Evolutionary conservation across 2,329 filamentous ascomycete genomes (phyloP).

Genomic region (Septoria petroselini): DNA sequence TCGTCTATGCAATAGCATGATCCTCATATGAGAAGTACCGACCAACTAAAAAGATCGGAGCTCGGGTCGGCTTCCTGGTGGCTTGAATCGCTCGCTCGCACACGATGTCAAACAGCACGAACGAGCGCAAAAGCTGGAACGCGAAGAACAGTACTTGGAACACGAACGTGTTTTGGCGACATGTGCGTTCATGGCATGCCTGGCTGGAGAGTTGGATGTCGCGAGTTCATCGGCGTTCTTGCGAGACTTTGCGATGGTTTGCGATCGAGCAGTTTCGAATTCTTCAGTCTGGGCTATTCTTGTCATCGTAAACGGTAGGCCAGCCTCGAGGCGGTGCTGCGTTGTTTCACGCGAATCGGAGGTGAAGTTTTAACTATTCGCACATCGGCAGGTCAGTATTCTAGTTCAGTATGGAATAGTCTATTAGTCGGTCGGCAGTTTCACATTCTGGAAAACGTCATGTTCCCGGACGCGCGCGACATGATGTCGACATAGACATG

Average conservation of each 20-base stretch:
- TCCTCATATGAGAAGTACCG: slow-evolving; percentile 16
- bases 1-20: slow-evolving; percentile 18
- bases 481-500: background rate
- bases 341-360: slow-evolving; percentile 7
- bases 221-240: background rate
- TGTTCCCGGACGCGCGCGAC: background rate
- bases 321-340: slow-evolving; percentile 11
- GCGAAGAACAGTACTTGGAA: too few species aligned
- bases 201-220: background rate
- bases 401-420: too few species aligned
- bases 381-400: too few species aligned
- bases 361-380: too few species aligned
- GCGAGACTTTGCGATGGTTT: background rate
- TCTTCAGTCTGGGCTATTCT: background rate
- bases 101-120: too few species aligned
- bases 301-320: background rate
- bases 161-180: slow-evolving; percentile 10
- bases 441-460: background rate
- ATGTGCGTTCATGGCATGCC: slow-evolving; percentile 2
- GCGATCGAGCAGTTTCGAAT: slow-evolving; percentile 11
- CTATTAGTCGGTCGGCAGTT: too few species aligned
- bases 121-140: slow-evolving; percentile 16
- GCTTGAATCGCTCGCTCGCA: too few species aligned
- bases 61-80: slow-evolving; percentile 7
- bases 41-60: background rate